These are phyloP conservation scores for Botrytis elliptica DNA, from an alignment of 2,329 filamentous ascomycete species.

Conservation along the genomic window DNA sequence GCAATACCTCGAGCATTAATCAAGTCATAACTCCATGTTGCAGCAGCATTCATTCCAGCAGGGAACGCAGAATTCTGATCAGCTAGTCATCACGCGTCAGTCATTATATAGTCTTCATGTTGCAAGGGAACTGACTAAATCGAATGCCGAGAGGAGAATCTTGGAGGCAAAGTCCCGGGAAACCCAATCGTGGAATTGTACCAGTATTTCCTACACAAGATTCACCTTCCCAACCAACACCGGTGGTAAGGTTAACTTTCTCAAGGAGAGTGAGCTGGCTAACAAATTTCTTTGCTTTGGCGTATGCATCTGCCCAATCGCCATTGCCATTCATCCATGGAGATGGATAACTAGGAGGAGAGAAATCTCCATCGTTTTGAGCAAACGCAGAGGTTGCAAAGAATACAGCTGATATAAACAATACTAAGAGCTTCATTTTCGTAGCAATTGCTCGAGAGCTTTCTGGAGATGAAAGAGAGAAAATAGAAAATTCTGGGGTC, in stretches of 20 bases:
- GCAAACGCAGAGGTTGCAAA: constrained; percentile 28
- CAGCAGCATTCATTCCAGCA: constrained; percentile 71
- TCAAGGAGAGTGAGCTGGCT: constrained; percentile 75
- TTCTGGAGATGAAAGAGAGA: neutral
- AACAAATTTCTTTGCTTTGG: constrained; percentile 66
- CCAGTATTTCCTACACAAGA: constrained; percentile 39
- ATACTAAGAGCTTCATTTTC: constrained; percentile 31
- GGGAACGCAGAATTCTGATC: constrained; percentile 77
- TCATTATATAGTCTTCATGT: constrained; percentile 43
- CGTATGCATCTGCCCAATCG: constrained; percentile 67
- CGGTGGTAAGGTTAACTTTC: constrained; percentile 93
- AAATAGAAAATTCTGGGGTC: neutral
- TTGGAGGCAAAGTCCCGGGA: constrained; percentile 39
- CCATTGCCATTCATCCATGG: constrained; percentile 39
- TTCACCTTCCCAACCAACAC: constrained; percentile 50
- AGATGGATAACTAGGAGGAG: constrained; percentile 39
- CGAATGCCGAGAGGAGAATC: constrained; percentile 41
- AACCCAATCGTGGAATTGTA: constrained; percentile 36
- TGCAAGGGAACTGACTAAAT: constrained; percentile 39
- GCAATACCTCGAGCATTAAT: constrained; percentile 67
- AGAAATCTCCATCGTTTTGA: constrained; percentile 32
- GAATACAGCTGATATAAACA: constrained; percentile 25
- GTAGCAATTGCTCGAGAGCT: constrained; percentile 4
- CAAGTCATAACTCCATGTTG: constrained; percentile 71
- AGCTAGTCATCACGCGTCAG: constrained; percentile 42